Evolutionary conservation across 306 rosid species (phyloP).

Genomic region (Pterocarpus santalinus): DNA sequence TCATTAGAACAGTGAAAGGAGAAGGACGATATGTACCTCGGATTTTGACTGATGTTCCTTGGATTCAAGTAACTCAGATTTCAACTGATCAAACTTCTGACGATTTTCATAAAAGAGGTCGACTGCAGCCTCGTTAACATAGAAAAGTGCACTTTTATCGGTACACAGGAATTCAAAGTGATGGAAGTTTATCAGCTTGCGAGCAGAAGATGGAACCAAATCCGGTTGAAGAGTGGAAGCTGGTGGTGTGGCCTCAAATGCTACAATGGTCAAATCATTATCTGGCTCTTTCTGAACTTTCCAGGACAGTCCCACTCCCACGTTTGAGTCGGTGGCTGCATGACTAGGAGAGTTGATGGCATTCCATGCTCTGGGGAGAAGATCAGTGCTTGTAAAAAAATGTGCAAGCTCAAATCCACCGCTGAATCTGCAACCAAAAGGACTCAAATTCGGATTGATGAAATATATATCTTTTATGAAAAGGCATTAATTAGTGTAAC

Average conservation of each 20-base stretch:
- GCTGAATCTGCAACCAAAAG: conserved; percentile 60
- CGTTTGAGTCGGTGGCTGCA: background rate
- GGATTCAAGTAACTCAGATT: conserved; percentile 40
- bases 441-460: no score
- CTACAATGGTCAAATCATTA: conserved; percentile 41
- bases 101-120: conserved; percentile 35
- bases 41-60: no score
- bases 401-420: conserved; percentile 57
- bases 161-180: conserved; percentile 60
- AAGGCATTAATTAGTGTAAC: no score
- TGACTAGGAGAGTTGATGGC: conserved; percentile 2
- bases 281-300: background rate
- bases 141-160: conserved; percentile 33
- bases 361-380: conserved; percentile 49
- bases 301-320: conserved; percentile 21
- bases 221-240: background rate
- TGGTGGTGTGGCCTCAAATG: conserved; percentile 47
- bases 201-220: conserved; percentile 45
- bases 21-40: no score
- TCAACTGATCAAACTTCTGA: conserved; percentile 40
- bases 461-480: no score
- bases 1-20: background rate
- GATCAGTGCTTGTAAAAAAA: conserved; percentile 47
- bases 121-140: conserved; percentile 48
- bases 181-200: conserved; percentile 15